A percentile compares a stretch with the other conserved stretches of the same genome.
Evolutionary conservation across 164 flowering plant genomes (phyloP).

Genomic region (Vitis rupestris): DNA sequence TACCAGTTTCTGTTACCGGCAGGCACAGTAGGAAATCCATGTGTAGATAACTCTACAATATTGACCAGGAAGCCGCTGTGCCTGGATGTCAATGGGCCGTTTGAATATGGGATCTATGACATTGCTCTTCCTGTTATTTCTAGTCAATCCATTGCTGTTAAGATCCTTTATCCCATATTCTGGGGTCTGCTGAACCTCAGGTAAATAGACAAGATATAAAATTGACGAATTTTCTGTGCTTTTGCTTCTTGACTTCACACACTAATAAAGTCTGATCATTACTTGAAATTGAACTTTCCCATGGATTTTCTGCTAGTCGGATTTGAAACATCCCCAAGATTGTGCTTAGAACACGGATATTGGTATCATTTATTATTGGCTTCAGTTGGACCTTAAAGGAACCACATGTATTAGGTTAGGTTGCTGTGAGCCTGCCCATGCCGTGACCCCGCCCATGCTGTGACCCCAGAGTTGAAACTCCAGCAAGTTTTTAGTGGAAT

Average conservation of each 20-base stretch:
- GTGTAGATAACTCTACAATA: conserved; percentile 51
- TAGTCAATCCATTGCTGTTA: conserved; percentile 76
- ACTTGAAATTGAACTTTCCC: too few species aligned
- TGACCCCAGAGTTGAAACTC: too few species aligned
- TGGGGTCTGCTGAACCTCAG: conserved; percentile 98
- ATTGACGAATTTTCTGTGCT: neutral
- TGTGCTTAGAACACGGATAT: too few species aligned
- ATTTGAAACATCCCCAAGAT: too few species aligned
- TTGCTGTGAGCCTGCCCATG: too few species aligned
- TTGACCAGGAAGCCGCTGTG: conserved; percentile 45
- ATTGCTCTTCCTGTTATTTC: conserved; percentile 90
- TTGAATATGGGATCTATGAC: conserved; percentile 74
- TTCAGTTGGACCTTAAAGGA: too few species aligned
- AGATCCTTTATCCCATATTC: conserved; percentile 88
- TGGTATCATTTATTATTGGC: too few species aligned
- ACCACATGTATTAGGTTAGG: too few species aligned
- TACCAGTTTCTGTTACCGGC: conserved; percentile 50
- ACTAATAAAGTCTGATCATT: too few species aligned
- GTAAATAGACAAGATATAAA: conserved; percentile 25
- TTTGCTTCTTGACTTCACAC: neutral
- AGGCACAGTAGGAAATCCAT: conserved; percentile 32
- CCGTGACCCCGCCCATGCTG: too few species aligned
- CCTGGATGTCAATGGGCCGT: conserved; percentile 71
- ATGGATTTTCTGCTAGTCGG: too few species aligned
- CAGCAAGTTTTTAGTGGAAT: too few species aligned